These are phyloP conservation scores for Physcia stellaris DNA, from an alignment of 495 filamentous ascomycete species.

Conservation along the genomic window DNA sequence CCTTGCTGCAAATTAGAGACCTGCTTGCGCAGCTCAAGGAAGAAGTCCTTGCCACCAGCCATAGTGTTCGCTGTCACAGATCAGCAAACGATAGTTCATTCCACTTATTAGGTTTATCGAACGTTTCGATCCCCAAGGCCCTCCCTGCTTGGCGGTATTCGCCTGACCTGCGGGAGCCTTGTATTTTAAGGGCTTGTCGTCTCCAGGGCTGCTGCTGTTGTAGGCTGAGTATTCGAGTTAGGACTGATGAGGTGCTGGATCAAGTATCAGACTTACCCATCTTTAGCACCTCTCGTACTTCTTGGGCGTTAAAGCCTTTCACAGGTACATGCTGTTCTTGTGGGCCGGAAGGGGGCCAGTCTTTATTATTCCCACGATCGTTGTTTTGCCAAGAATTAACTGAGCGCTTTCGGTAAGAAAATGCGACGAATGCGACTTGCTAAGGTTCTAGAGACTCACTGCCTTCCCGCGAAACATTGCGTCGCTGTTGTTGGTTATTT, in stretches of 20 bases:
- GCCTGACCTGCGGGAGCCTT: conserved; percentile 25
- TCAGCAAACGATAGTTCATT: conserved; percentile 1
- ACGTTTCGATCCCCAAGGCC: conserved; percentile 39
- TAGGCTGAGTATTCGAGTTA: too few species aligned
- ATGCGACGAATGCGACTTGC: too few species aligned
- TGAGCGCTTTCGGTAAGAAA: too few species aligned
- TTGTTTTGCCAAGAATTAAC: conserved; percentile 11
- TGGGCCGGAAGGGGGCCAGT: conserved; percentile 5
- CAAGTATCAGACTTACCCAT: not conserved
- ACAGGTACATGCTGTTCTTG: conserved; percentile 33
- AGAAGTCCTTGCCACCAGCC: conserved; percentile 42
- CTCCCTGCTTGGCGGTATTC: conserved; percentile 24
- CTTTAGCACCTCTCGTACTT: conserved; percentile 29
- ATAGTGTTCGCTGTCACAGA: conserved; percentile 31
- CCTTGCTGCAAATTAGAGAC: conserved; percentile 29
- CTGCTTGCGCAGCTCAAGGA: conserved; percentile 38
- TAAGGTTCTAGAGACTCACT: not conserved
- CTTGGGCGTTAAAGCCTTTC: conserved; percentile 32
- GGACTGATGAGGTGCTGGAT: too few species aligned
- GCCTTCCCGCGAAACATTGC: not conserved
- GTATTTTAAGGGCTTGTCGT: conserved; percentile 25
- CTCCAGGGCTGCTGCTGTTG: conserved; percentile 12
- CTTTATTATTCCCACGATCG: conserved; percentile 5
- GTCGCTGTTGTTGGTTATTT: conserved; percentile 2
- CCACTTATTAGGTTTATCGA: conserved; percentile 10